These are phyloP conservation scores for Uronychia setigera DNA, from an alignment of 73 alveolate species.

Conservation along the genomic window DNA sequence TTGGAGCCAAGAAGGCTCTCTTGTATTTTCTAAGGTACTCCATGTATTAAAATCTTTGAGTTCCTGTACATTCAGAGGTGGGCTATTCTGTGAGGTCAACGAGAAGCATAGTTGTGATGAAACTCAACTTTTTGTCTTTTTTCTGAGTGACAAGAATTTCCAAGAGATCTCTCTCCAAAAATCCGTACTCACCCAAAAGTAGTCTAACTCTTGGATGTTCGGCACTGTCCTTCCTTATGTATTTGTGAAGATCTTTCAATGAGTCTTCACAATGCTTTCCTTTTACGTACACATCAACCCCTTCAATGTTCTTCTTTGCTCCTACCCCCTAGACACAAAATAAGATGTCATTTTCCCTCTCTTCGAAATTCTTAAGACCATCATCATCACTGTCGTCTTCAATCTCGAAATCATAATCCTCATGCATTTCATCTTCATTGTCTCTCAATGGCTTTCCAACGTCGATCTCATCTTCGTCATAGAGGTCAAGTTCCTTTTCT, in stretches of 20 bases:
- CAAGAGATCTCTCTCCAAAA: constrained; percentile 72
- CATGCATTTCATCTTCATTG: background rate
- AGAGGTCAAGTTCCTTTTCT: background rate
- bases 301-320: constrained; percentile 47
- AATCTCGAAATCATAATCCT: constrained; percentile 3
- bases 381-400: background rate
- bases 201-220: constrained; percentile 68
- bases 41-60: constrained; percentile 5
- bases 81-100: constrained; percentile 69
- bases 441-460: background rate
- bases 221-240: constrained; percentile 70
- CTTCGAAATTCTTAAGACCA: background rate
- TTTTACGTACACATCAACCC: constrained; percentile 66
- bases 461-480: background rate
- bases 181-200: constrained; percentile 70
- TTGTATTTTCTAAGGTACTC: constrained; percentile 67
- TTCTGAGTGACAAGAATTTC: constrained; percentile 73
- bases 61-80: constrained; percentile 19
- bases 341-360: constrained; percentile 13
- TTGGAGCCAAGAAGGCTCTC: constrained; percentile 50
- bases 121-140: constrained; percentile 73
- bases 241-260: constrained; percentile 51
- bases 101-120: constrained; percentile 62
- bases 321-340: constrained; percentile 61
- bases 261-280: constrained; percentile 54